Percentiles rank a stretch among this genome's conserved stretches.
phyloP scores from a whole-genome alignment of 768 basidiomycete genomes.

The Boletus reticulatus region DNA sequence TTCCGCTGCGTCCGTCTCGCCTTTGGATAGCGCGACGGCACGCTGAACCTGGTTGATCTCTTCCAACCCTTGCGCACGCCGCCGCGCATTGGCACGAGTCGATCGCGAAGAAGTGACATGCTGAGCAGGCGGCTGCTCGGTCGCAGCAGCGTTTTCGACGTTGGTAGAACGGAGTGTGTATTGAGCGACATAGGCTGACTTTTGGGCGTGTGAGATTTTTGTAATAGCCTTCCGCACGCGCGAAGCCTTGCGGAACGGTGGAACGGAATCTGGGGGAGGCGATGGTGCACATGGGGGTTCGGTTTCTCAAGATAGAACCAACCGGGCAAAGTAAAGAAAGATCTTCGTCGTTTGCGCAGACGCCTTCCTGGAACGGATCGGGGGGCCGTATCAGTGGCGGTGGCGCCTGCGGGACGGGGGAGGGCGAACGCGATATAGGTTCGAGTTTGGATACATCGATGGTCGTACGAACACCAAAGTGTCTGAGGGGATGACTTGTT shows the following conservation, averaged over 20 bases:
- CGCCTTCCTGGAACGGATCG: conserved; percentile 51
- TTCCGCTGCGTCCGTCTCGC: conserved; percentile 68
- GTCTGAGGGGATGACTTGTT: conserved; percentile 52
- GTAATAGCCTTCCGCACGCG: conserved; percentile 95
- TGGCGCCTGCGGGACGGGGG: conserved; percentile 42
- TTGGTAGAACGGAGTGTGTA: conserved; percentile 63
- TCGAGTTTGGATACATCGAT: conserved; percentile 46
- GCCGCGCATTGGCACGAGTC: conserved; percentile 89
- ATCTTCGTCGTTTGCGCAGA: conserved; percentile 89
- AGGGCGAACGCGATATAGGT: conserved; percentile 50
- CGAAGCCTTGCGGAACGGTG: conserved; percentile 78
- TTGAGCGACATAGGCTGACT: conserved; percentile 89
- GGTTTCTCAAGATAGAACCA: conserved; percentile 26
- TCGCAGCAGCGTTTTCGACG: conserved; percentile 40
- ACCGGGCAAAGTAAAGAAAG: conserved; percentile 71
- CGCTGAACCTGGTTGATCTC: conserved; percentile 91
- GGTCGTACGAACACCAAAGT: conserved; percentile 49
- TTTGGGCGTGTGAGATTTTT: conserved; percentile 90
- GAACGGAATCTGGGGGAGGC: conserved; percentile 40
- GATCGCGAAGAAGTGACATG: conserved; percentile 77
- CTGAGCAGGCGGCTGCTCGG: conserved; percentile 44
- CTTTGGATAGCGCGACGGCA: conserved; percentile 71
- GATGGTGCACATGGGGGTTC: conserved; percentile 27
- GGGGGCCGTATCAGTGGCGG: conserved; percentile 47
- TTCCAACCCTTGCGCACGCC: conserved; percentile 89